Evolutionary conservation across 2,329 filamentous ascomycete species (phyloP).

Genomic region (Bipolaris zeicola): DNA sequence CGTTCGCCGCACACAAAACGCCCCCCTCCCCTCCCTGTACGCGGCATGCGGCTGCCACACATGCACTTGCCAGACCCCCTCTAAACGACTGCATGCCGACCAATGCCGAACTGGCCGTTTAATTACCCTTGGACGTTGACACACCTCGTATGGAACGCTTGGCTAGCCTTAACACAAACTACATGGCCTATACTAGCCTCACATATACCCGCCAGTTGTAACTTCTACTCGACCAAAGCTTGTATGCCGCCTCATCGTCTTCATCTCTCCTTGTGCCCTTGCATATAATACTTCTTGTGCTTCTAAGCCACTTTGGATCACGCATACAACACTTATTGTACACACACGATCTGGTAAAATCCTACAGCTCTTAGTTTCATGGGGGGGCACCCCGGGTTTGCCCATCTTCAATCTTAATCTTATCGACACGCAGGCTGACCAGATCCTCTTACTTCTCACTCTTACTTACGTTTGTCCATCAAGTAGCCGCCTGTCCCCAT

Average conservation of each 20-base stretch:
- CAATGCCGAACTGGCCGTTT: constrained; percentile 17
- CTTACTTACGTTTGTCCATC: background rate
- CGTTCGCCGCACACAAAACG: constrained; percentile 8
- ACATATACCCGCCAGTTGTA: constrained; percentile 34
- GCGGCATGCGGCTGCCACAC: constrained; percentile 16
- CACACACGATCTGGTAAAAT: constrained; percentile 19
- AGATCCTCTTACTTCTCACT: no score
- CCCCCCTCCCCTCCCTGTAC: background rate
- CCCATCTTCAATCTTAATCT: background rate
- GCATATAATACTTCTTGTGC: constrained; percentile 25
- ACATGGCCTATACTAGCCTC: constrained; percentile 31
- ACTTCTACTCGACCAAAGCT: constrained; percentile 23
- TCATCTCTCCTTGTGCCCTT: constrained; percentile 17
- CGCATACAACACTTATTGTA: background rate
- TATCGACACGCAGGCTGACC: no score
- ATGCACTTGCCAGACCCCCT: constrained; percentile 10
- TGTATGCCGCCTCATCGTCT: constrained; percentile 1
- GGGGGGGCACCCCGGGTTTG: background rate
- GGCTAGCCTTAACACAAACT: constrained; percentile 13
- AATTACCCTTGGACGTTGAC: constrained; percentile 22
- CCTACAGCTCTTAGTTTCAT: constrained; percentile 9
- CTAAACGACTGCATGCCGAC: constrained; percentile 6
- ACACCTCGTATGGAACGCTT: constrained; percentile 23
- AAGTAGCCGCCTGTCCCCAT: constrained; percentile 1
- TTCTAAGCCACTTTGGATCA: background rate